Evolutionary conservation across 1,139 yeast species (phyloP), one percentile per base, ranked within the genome.

Genomic region (Oligophagozyma castellii): DNA sequence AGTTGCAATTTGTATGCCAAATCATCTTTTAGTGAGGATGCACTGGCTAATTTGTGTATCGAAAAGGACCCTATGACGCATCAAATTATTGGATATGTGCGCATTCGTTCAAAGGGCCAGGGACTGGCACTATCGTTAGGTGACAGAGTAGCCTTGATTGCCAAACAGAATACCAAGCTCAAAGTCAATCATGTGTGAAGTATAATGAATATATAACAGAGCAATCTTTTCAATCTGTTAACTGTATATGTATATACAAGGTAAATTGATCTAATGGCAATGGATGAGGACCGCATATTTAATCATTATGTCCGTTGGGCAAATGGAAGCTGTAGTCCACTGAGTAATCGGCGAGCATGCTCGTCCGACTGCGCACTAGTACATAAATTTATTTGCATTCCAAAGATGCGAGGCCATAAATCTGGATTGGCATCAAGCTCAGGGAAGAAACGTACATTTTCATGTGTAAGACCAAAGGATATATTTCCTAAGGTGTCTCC

Each of bases 91-190:
- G 99, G 99, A 7, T 95, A 86, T 51, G 94, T 89, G 27, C 75
- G 98, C 59, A 86, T 92, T 48, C 73, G 99, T 59, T 80, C 95
- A 19, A 89, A 89, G 70, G 95, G 96, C 16, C 98, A 92, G 63
- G 98, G 98, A 3, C 67, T 92, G 43, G 98, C 98, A 10, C 65
- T 92, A 40, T 77, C 94, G 4, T 65, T 92, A 46, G 99, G 99
- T 41, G 98, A 92, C 51, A 73, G 86, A 45, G 92, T 84, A 34
- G 93, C 95, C 16, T 65, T 78, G 22, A 74, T 58, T 67, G 62
- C 84, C 15, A 70, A 78, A 44, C 73, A 71, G 53, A 58, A 58
- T 26, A 60, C 58, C 31, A 57, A 57, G 33, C 48, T 60, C 14
- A 48, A 44, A 21, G 32, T 64, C 13, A 41, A 53, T 14, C 58